Base-by-base conservation (phyloP, 768 basidiomycete species). In the Pleurotus pulmonarius region DNA sequence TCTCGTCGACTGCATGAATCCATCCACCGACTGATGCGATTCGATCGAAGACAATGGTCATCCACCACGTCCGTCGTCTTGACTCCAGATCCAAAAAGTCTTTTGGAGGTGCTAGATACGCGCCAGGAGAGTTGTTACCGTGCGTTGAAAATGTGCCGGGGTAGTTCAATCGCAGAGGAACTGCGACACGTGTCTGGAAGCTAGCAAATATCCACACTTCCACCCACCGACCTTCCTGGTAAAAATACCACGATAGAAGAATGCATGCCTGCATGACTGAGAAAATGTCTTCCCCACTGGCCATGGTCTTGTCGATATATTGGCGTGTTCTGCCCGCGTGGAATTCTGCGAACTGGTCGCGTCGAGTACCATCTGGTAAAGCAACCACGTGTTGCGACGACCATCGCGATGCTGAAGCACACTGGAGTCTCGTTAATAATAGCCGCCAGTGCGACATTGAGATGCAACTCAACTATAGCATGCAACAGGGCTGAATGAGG, bases 161-260 rank as follows among this genome's bases (percentile, higher is more conserved):
- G 67, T 90, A 91, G 69, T 94, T 94, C 24, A 92, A 71, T 43
- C 91, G 85, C 26, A 94, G 75, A 4, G 91, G 92, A 15, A 93
- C 79, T 22, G 90, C 88, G 16, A 90, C 88, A 26, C 91, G 80
- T 13, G 86, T 90, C 66, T 92, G 88, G 64, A 92, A 92, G 11
- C 83, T 89, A 16, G 92, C 90, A 70, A 92, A 92, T 40, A 92
- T 88, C 92, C 92, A 93, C 3, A 93, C 87, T 70, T 94, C 92
- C 7, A 93, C 91, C 92, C 92, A 83, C 55, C 90, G 80, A 2
- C 92, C 91, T 70, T 93, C 92, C 56, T 91, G 87, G 65, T 92
- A 94, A 61, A 93, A 92, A 70, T 91, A 93, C 92, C 92, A 94
- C 1, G 89, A 90, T 15, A 94, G 80, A 20, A 94, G 73, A 59